Evolutionary conservation across 495 filamentous ascomycete species (phyloP), one percentile per base, ranked within the genome.

Genomic region (Rhizodiscina lignyota): DNA sequence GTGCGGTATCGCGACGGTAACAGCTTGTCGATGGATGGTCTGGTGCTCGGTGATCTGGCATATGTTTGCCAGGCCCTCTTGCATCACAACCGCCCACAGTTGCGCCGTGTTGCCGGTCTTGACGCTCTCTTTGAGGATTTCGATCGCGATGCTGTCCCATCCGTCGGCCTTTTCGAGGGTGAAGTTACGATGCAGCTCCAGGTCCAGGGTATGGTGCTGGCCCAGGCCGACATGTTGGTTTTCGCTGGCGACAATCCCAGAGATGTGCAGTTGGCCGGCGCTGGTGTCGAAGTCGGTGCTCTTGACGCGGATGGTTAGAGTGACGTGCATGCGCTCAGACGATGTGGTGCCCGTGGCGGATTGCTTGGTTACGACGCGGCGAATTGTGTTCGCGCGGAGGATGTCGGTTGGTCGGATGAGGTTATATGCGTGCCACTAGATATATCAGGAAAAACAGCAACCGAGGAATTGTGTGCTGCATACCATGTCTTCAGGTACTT

Each of bases 401-500:
- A 82, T 59, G 45, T 97, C 91, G 24, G 61, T 66, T 18, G 74
- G 70, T 10, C 74, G 71, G 53, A 97, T 87, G 24, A 97, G 68
- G 60, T 97, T 97, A 66, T 94, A 86, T 53, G 79, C 78, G 50
- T 94, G 86, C 89, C 89, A 97, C 82, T 89, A 42, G 13, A 27
- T 6, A 16, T 22, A 33, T 31, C 11, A 20, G 24, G 19, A 36
- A 26, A 21, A 20, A 30, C 36, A 32, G 30, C 12, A 17, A 26
- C 10, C 3, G 35, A 21, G 34, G 39, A 36, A 31, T 13, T 30
- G 37, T 34, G 37, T 37, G 35, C 34, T 22, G 39, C 42, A 37
- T 63, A 86, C 82, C 85, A 97, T 94, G 55, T 97, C 89, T 60
- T 96, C 89, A 21, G 85, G 83, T 48, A 94, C 89, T 51, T 83